These are phyloP conservation scores for Dujonia santamariae DNA, from an alignment of 1,139 yeast genomes.

Conservation along the genomic window DNA sequence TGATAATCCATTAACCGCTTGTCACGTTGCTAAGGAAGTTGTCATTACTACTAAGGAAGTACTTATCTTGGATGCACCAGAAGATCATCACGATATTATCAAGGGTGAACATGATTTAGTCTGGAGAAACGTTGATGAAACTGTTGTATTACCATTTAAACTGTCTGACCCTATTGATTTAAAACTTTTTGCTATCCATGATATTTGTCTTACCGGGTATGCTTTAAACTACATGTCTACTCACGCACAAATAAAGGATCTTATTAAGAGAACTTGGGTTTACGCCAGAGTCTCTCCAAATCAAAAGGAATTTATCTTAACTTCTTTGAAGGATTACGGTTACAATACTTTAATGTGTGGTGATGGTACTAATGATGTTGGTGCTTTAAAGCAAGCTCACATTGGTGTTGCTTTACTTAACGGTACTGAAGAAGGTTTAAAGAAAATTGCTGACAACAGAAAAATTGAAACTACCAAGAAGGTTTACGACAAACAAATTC, in stretches of 20 bases:
- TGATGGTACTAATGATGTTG: conserved; percentile 99
- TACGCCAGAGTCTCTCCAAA: conserved; percentile 97
- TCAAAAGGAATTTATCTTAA: conserved; percentile 89
- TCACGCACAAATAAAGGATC: conserved; percentile 64
- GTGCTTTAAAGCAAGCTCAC: conserved; percentile 98
- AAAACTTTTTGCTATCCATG: conserved; percentile 62
- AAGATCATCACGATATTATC: conserved; percentile 54
- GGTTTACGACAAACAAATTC: conserved; percentile 83
- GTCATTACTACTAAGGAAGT: conserved; percentile 78
- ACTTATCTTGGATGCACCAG: conserved; percentile 84
- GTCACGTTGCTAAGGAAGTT: conserved; percentile 95
- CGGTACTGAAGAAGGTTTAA: conserved; percentile 94
- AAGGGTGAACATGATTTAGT: conserved; percentile 58
- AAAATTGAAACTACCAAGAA: conserved; percentile 61
- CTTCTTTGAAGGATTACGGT: conserved; percentile 81
- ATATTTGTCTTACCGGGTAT: conserved; percentile 90
- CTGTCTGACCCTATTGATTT: conserved; percentile 58
- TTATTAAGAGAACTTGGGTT: conserved; percentile 91
- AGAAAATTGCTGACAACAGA: conserved; percentile 81
- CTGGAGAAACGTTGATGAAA: conserved; percentile 85
- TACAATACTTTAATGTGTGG: conserved; percentile 98
- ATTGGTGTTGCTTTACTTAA: conserved; percentile 95
- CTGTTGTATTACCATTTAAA: conserved; percentile 66
- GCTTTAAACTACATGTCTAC: conserved; percentile 67
- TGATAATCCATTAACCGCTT: conserved; percentile 97